These are phyloP conservation scores for Ogataea siamensis DNA, from an alignment of 805 yeast genomes.

Conservation along the genomic window DNA sequence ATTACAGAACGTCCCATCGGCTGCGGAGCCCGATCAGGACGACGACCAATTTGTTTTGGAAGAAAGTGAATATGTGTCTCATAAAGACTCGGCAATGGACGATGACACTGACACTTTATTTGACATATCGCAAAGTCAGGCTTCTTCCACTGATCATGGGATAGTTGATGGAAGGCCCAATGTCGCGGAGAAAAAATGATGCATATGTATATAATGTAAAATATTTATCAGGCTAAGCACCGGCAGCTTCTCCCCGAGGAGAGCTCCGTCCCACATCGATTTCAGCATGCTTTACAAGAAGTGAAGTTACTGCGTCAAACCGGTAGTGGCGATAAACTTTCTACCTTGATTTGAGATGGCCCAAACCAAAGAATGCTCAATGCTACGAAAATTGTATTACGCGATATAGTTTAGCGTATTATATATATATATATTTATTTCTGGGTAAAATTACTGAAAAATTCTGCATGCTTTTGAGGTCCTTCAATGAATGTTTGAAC, in stretches of 20 bases:
- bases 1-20: not conserved
- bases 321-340: too few species aligned
- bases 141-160: slow-evolving; percentile 2
- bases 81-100: slow-evolving; percentile 10
- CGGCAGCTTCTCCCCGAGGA: too few species aligned
- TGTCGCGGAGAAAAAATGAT: not conserved
- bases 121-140: slow-evolving; percentile 13
- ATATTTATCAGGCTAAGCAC: too few species aligned
- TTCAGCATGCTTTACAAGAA: too few species aligned
- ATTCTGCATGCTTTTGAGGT: not conserved
- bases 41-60: slow-evolving; percentile 17
- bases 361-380: too few species aligned
- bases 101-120: slow-evolving; percentile 21
- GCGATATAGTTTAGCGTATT: too few species aligned
- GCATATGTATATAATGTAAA: slow-evolving; percentile 1
- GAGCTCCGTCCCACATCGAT: too few species aligned
- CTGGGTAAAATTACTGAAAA: not conserved
- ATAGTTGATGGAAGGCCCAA: not conserved
- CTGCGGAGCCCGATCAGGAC: slow-evolving; percentile 6
- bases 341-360: too few species aligned
- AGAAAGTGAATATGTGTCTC: slow-evolving; percentile 15
- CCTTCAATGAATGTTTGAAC: not conserved
- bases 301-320: too few species aligned
- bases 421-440: too few species aligned
- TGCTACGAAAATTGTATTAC: too few species aligned